Base-by-base conservation (phyloP, 768 basidiomycete genomes). In the Leccinum incarnatum region DNA sequence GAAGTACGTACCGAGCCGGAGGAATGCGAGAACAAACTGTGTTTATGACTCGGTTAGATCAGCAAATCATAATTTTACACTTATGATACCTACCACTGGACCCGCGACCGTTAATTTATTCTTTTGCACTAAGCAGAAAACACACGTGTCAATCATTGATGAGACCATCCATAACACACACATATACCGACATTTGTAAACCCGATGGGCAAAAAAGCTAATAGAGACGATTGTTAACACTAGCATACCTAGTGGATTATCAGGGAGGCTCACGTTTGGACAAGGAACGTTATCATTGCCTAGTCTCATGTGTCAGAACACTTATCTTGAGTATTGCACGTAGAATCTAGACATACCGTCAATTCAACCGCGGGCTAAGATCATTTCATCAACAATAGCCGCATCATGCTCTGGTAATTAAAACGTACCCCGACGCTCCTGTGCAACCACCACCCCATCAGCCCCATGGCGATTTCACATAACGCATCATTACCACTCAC, bases 121-220 rank as follows among this genome's bases (percentile, higher is more conserved):
- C 32, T 45, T 55, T 32, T 65, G 62, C 48, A 69, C 68, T 69
- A 34, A 4, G 5, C 7, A 19, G 17, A 15, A 45, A 32, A 45
- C 4, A 6, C 2, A 5, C 1, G 34, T 49, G 12, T 49, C 27
- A 55, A 48, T 45, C 19, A 36, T 11, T 37, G 4, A 17, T n/a
- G 27, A 2, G 2, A n/a, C 4, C 9, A 34, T 14, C 30, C 48
- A 2, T 25, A 7, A 30, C 11, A 52, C n/a, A 52, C n/a, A 30
- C 15, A 2, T 27, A 37, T 36, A 63, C 65, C 1, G n/a, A 69
- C 67, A 40, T 61, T 40, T 60, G 48, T 71, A 64, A 57, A 69
- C 62, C 30, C 68, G 69, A 50, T 69, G 40, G 10, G 60, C 58
- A 49, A 71, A 69, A 53, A 69, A 71, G 25, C 68, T 69, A n/a